Percentiles rank a stretch among this genome's conserved stretches.
Evolutionary conservation across 176 grass and related monocot species (phyloP).

Genomic region (Cenchrus americanus): DNA sequence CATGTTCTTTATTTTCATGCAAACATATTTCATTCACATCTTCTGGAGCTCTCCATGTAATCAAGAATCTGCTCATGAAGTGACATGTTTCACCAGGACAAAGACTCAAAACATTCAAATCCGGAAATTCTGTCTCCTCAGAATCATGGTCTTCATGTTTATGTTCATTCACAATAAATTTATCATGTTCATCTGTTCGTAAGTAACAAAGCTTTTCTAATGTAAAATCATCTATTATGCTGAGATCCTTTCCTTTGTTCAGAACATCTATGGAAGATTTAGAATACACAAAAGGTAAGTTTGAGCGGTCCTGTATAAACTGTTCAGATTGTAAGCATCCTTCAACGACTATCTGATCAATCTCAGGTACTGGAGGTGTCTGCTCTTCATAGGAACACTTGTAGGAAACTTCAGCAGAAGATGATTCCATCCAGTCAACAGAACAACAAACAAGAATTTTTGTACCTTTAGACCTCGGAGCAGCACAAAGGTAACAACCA

Average conservation of each 20-base stretch:
- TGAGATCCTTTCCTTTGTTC: constrained; percentile 75
- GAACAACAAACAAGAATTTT: constrained; percentile 84
- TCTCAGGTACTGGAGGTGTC: constrained; percentile 47
- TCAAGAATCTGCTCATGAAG: constrained; percentile 80
- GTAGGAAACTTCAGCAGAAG: constrained; percentile 46
- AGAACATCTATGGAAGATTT: constrained; percentile 75
- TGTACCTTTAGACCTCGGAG: constrained; percentile 85
- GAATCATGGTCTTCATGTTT: constrained; percentile 26
- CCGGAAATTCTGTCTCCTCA: constrained; percentile 34
- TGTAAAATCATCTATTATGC: constrained; percentile 63
- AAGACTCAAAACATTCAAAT: constrained; percentile 42
- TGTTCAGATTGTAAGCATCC: constrained; percentile 48
- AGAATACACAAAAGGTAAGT: constrained; percentile 55
- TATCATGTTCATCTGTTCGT: constrained; percentile 63
- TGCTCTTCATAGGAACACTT: constrained; percentile 64
- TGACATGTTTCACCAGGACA: constrained; percentile 72
- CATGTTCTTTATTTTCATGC: constrained; percentile 41
- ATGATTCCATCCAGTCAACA: constrained; percentile 59
- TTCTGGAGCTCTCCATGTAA: constrained; percentile 61
- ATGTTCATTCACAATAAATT: constrained; percentile 53
- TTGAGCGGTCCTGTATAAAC: constrained; percentile 40
- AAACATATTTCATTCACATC: constrained; percentile 44
- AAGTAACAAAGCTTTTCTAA: constrained; percentile 63
- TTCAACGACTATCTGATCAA: constrained; percentile 61
- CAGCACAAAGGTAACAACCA: constrained; percentile 84